A percentile compares a stretch with the other conserved stretches of the same genome.
These are phyloP conservation scores for Gracilaria vermiculophylla DNA, from an alignment of 23 red algal genomes.

Conservation along the genomic window DNA sequence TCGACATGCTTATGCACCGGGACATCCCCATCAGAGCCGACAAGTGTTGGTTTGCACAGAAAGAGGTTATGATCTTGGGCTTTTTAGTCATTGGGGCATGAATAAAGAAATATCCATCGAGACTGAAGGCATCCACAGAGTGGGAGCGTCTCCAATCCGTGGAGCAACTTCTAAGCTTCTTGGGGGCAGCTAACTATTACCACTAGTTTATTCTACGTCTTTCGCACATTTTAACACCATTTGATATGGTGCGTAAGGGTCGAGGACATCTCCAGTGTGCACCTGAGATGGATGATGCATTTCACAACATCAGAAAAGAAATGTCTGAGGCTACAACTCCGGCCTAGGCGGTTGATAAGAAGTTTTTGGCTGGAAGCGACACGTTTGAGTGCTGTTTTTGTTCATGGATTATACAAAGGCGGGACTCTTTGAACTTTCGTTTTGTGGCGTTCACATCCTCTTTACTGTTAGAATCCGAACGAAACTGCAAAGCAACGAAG, in stretches of 20 bases:
- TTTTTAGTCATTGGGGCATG: background rate
- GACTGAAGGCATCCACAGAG: background rate
- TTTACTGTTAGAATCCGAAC: background rate
- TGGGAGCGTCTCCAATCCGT: background rate
- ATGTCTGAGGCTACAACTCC: background rate
- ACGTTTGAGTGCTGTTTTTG: background rate
- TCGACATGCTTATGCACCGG: background rate
- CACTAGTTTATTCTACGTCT: background rate
- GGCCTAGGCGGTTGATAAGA: background rate
- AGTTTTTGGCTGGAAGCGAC: background rate
- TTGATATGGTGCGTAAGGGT: background rate
- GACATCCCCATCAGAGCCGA: background rate
- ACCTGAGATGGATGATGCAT: background rate
- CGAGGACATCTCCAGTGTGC: background rate
- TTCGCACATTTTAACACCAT: background rate
- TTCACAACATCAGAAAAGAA: background rate
- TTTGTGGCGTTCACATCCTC: background rate
- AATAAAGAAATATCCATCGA: background rate
- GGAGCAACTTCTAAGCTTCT: slow-evolving; percentile 1
- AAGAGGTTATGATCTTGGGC: background rate
- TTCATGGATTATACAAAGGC: background rate
- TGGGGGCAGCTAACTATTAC: background rate
- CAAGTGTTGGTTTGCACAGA: background rate
- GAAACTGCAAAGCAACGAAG: slow-evolving; percentile 11
- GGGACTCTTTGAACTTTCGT: background rate